These are phyloP conservation scores for Nemophila menziesii DNA, from an alignment of 257 asterid genomes.

Conservation along the genomic window DNA sequence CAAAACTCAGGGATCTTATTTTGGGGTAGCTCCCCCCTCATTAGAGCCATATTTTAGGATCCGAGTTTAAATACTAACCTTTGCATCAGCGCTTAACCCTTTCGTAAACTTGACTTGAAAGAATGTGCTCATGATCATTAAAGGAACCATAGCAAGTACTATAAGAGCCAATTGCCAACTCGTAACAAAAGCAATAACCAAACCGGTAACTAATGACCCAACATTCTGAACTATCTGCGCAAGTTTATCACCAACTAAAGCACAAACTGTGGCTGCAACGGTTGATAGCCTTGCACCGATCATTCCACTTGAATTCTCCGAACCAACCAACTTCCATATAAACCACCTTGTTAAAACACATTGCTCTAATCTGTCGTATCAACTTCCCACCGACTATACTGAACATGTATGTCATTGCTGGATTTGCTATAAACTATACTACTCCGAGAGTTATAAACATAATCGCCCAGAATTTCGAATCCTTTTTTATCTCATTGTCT, in stretches of 20 bases:
- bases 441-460: constrained; percentile 36
- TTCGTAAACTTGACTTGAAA: constrained; percentile 37
- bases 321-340: constrained; percentile 63
- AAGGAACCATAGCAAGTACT: constrained; percentile 41
- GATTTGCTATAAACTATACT: constrained; percentile 28
- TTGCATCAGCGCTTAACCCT: constrained; percentile 57
- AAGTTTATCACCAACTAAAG: constrained; percentile 50
- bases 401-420: constrained; percentile 40
- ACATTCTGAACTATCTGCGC: constrained; percentile 44
- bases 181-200: constrained; percentile 52
- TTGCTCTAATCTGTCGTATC: constrained; percentile 36
- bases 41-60: too few relatives aligned
- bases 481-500: constrained; percentile 33
- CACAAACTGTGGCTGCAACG: constrained; percentile 55
- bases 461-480: constrained; percentile 49
- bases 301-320: constrained; percentile 47
- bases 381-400: constrained; percentile 53
- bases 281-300: constrained; percentile 54
- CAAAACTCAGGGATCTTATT: too few relatives aligned
- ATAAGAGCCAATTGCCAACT: constrained; percentile 69
- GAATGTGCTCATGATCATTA: constrained; percentile 37
- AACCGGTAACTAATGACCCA: constrained; percentile 34
- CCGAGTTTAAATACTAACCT: constrained; percentile 22
- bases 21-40: too few relatives aligned
- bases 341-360: constrained; percentile 54